Evolutionary conservation across 1,139 yeast species (phyloP).

Genomic region (Yamadazyma buinensis): DNA sequence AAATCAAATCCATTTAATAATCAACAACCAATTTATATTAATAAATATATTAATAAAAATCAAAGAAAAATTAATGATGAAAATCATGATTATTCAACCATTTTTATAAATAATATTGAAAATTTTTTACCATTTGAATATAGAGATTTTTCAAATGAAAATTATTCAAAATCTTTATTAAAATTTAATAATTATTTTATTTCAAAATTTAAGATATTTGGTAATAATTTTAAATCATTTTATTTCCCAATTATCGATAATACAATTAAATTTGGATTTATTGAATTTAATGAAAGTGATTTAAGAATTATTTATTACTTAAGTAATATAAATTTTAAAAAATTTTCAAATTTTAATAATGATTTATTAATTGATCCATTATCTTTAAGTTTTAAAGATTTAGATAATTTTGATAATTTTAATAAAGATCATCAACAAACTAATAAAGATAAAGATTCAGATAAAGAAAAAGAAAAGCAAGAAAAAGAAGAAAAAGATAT

Average conservation of each 20-base stretch:
- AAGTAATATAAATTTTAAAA: constrained; percentile 23
- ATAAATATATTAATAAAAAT: constrained; percentile 26
- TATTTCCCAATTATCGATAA: constrained; percentile 34
- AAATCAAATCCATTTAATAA: constrained; percentile 27
- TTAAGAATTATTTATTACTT: constrained; percentile 30
- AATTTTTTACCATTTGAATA: constrained; percentile 22
- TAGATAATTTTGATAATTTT: constrained; percentile 7
- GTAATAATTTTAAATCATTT: constrained; percentile 37
- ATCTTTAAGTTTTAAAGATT: constrained; percentile 12
- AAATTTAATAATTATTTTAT: constrained; percentile 21
- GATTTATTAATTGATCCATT: neutral
- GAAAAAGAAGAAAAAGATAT: neutral
- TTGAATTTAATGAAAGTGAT: constrained; percentile 22
- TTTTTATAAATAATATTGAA: constrained; percentile 44
- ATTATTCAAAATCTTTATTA: constrained; percentile 10
- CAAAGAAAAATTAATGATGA: constrained; percentile 19
- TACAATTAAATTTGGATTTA: constrained; percentile 28
- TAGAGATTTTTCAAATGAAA: constrained; percentile 1
- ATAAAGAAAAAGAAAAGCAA: neutral
- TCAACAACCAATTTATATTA: constrained; percentile 22
- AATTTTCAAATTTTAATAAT: constrained; percentile 22
- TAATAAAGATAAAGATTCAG: constrained; percentile 1
- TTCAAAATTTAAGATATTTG: constrained; percentile 30
- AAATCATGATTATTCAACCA: constrained; percentile 30
- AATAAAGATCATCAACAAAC: too few species aligned